phyloP scores from a whole-genome alignment of 768 basidiomycete genomes.

The Phallus indusiatus region DNA sequence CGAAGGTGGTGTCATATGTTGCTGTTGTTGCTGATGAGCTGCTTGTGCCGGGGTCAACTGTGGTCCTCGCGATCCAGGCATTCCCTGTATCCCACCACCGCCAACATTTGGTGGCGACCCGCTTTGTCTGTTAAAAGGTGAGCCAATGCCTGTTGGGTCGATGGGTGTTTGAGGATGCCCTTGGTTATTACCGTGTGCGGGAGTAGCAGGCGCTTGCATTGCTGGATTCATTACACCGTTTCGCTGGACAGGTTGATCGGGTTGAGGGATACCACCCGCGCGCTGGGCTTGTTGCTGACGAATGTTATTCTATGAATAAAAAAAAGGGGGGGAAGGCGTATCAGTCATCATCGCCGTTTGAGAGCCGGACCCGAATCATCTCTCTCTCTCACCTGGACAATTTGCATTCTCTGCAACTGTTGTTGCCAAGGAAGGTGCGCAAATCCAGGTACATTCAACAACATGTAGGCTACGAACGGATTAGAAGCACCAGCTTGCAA shows the following conservation, averaged over 20 bases:
- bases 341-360: neutral
- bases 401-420: slow-evolving; percentile 52
- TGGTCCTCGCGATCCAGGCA: neutral
- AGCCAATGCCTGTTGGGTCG: neutral
- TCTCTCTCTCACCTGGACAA: slow-evolving; percentile 37
- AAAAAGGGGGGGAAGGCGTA: neutral
- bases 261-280: neutral
- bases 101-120: slow-evolving; percentile 5
- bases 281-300: slow-evolving; percentile 4
- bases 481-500: slow-evolving; percentile 18
- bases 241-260: neutral
- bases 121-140: slow-evolving; percentile 7
- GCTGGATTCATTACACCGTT: neutral
- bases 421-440: slow-evolving; percentile 36
- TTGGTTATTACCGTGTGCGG: neutral
- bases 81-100: neutral
- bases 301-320: neutral
- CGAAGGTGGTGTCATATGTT: neutral
- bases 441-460: slow-evolving; percentile 44
- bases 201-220: neutral
- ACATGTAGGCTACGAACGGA: slow-evolving; percentile 49
- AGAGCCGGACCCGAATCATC: neutral
- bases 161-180: neutral
- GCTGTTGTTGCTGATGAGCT: neutral
- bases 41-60: neutral